A percentile compares a stretch with the other conserved stretches of the same genome.
phyloP scores from a whole-genome alignment of 257 asterid species.

The Penstemon davidsonii region DNA sequence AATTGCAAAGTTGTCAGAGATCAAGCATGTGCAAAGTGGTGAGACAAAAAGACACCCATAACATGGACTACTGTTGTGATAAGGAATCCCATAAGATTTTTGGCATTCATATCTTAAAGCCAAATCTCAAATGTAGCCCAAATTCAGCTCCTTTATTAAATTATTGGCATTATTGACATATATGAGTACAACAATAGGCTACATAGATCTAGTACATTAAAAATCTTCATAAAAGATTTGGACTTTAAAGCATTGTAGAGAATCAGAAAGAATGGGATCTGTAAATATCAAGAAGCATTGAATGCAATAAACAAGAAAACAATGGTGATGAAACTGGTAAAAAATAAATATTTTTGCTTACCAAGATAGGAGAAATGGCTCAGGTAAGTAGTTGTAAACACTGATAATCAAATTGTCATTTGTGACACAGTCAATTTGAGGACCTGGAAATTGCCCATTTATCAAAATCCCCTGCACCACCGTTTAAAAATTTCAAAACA shows the following conservation, averaged over 20 bases:
- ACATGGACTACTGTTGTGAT: constrained; percentile 16
- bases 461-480: constrained; percentile 83
- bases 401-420: constrained; percentile 91
- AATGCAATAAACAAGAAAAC: neutral
- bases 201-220: constrained; percentile 26
- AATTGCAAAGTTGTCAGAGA: constrained; percentile 40
- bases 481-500: constrained; percentile 20
- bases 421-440: constrained; percentile 87
- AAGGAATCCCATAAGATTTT: neutral
- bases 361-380: constrained; percentile 97
- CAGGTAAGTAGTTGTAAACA: constrained; percentile 76
- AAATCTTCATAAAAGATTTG: constrained; percentile 17
- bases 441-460: constrained; percentile 98
- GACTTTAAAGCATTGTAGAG: constrained; percentile 23
- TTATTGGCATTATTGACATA: neutral
- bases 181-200: neutral
- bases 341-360: constrained; percentile 27
- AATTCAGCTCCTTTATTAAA: constrained; percentile 10
- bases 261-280: constrained; percentile 20
- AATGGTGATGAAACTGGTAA: neutral
- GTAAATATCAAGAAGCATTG: constrained; percentile 18
- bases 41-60: constrained; percentile 21
- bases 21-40: constrained; percentile 53
- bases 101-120: constrained; percentile 14
- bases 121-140: constrained; percentile 22